These are phyloP conservation scores for Sporothrix variecibatus DNA, from an alignment of 2,329 filamentous ascomycete genomes.

Conservation along the genomic window DNA sequence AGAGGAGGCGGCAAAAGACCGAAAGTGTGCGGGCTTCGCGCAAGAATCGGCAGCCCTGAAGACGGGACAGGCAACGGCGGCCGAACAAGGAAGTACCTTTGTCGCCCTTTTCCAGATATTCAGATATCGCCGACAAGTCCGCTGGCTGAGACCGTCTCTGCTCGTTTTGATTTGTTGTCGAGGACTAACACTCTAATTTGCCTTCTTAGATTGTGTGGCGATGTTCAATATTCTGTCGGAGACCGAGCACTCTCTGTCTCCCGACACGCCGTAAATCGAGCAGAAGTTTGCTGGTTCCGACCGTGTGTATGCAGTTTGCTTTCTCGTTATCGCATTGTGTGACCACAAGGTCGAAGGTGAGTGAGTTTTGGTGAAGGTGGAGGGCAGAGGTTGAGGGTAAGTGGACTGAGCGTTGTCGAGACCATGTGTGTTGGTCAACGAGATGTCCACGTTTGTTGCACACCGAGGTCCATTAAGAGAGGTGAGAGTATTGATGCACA, in stretches of 20 bases:
- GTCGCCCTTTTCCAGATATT: not conserved
- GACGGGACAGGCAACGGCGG: not conserved
- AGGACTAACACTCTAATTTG: not conserved
- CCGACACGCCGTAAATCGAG: not conserved
- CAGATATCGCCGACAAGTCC: not conserved
- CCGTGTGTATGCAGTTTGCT: not conserved
- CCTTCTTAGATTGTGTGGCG: not conserved
- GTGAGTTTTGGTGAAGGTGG: not conserved
- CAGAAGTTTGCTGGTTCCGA: not conserved
- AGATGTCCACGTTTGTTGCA: conserved; percentile 1
- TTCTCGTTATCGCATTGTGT: conserved; percentile 12
- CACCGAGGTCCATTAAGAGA: conserved; percentile 1
- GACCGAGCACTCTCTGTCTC: not conserved
- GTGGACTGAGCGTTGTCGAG: not conserved
- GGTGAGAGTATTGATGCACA: not conserved
- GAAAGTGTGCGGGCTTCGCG: not conserved
- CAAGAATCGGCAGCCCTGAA: not conserved
- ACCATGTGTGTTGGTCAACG: not conserved
- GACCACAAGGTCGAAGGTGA: conserved; percentile 1
- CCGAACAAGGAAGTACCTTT: not conserved
- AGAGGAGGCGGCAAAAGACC: not conserved
- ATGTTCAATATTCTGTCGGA: not conserved
- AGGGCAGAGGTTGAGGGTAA: not conserved
- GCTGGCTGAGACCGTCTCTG: not conserved
- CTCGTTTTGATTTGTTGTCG: not conserved